A percentile compares a stretch with the other conserved stretches of the same genome.
These are phyloP conservation scores for Talaromyces sp. DNA, from an alignment of 2,329 filamentous ascomycete genomes.

Conservation along the genomic window DNA sequence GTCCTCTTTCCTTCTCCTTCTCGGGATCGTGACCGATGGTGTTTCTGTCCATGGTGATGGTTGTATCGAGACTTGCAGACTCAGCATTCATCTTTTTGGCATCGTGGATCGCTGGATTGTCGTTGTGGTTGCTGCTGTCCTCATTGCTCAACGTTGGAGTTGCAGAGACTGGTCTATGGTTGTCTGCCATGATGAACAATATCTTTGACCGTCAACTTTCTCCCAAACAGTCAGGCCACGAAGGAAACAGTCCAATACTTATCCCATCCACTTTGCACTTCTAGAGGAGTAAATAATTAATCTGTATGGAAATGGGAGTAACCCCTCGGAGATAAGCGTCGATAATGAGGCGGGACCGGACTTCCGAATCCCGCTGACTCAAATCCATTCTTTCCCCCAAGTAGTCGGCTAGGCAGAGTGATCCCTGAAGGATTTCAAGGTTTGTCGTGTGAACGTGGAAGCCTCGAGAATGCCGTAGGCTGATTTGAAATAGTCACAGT, in stretches of 20 bases:
- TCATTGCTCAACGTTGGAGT: slow-evolving; percentile 9
- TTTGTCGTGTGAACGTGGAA: neutral
- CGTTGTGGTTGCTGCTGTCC: neutral
- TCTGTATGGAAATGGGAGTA: neutral
- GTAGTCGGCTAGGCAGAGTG: neutral
- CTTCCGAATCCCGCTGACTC: neutral
- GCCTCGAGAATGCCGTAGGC: neutral
- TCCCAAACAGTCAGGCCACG: neutral
- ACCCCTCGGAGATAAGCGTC: neutral
- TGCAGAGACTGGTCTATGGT: neutral
- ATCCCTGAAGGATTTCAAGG: neutral
- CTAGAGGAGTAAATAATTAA: neutral
- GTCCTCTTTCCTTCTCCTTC: neutral
- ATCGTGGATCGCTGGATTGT: neutral
- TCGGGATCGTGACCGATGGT: neutral
- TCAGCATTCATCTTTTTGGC: neutral
- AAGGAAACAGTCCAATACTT: neutral
- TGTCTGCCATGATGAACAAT: neutral
- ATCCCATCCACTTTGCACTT: neutral
- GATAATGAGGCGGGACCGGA: neutral
- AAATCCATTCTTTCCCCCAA: neutral
- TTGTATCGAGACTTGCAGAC: neutral
- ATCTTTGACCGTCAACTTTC: neutral
- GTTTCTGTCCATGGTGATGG: neutral
- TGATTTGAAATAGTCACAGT: neutral